These are phyloP conservation scores for Microcos paniculata DNA, from an alignment of 345 rosid species.

Conservation along the genomic window DNA sequence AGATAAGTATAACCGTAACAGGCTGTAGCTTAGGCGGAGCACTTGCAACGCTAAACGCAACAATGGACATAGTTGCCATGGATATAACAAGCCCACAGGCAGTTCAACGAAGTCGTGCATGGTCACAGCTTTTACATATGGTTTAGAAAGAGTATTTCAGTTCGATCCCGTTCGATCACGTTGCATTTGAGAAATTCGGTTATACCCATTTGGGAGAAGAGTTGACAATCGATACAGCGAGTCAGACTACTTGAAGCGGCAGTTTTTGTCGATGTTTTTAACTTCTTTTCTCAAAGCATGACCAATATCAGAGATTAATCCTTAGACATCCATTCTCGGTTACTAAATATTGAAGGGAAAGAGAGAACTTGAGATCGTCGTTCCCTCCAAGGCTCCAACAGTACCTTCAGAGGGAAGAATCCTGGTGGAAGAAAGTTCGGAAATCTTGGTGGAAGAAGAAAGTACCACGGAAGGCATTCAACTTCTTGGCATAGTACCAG, in stretches of 20 bases:
- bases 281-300: no score
- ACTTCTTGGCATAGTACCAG: no score
- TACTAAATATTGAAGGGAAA: no score
- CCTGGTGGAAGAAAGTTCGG: not conserved
- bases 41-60: slow-evolving; percentile 51
- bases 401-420: not conserved
- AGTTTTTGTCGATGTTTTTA: not conserved
- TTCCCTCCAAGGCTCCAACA: not conserved
- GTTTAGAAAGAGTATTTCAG: not conserved
- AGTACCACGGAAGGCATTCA: no score
- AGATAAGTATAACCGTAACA: slow-evolving; percentile 53
- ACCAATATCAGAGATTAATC: no score
- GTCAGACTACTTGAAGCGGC: not conserved
- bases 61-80: slow-evolving; percentile 53
- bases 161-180: not conserved
- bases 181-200: not conserved
- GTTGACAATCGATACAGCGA: no score
- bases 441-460: no score
- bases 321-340: no score
- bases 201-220: no score
- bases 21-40: slow-evolving; percentile 74
- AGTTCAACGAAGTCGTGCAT: slow-evolving; percentile 29
- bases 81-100: slow-evolving; percentile 36
- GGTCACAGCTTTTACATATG: slow-evolving; percentile 49
- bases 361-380: not conserved